A percentile compares a stretch with the other conserved stretches of the same genome.
Conservation (phyloP, 2,329 filamentous ascomycete genomes). For the Chrysoporthe cubensis region DNA sequence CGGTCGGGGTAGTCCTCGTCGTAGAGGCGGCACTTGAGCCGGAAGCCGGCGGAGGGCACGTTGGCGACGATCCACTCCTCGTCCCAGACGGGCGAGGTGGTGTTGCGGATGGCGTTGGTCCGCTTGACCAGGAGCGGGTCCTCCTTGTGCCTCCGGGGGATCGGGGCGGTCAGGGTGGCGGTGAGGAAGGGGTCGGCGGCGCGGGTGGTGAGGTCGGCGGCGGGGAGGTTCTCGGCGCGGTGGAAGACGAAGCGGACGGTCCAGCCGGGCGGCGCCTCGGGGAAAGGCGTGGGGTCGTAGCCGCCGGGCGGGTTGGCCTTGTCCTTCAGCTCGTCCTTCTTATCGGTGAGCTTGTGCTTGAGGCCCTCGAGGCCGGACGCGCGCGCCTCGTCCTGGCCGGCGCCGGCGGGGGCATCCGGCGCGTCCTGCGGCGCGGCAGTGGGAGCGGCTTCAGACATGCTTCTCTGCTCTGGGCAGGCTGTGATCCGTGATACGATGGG, state of each 20-base stretch:
- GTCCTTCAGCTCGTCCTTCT: conserved; percentile 44
- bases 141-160: conserved; percentile 82
- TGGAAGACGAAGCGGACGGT: conserved; percentile 86
- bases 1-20: conserved; percentile 88
- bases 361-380: conserved; percentile 32
- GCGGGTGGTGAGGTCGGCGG: conserved; percentile 75
- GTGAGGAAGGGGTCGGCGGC: conserved; percentile 84
- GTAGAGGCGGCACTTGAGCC: conserved; percentile 82
- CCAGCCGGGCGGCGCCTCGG: conserved; percentile 74
- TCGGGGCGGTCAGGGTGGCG: conserved; percentile 72
- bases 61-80: conserved; percentile 88
- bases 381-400: background rate
- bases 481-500: conserved; percentile 3
- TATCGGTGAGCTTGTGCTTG: conserved; percentile 41
- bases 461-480: conserved; percentile 11
- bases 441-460: conserved; percentile 15
- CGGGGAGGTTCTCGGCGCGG: conserved; percentile 77
- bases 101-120: conserved; percentile 74
- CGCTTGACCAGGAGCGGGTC: conserved; percentile 76
- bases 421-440: conserved; percentile 4
- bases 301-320: conserved; percentile 69
- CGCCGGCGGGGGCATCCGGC: background rate
- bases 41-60: conserved; percentile 78
- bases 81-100: conserved; percentile 79
- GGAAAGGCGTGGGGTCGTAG: conserved; percentile 78